phyloP scores from a whole-genome alignment of 495 filamentous ascomycete species.

The Podospora conica region DNA sequence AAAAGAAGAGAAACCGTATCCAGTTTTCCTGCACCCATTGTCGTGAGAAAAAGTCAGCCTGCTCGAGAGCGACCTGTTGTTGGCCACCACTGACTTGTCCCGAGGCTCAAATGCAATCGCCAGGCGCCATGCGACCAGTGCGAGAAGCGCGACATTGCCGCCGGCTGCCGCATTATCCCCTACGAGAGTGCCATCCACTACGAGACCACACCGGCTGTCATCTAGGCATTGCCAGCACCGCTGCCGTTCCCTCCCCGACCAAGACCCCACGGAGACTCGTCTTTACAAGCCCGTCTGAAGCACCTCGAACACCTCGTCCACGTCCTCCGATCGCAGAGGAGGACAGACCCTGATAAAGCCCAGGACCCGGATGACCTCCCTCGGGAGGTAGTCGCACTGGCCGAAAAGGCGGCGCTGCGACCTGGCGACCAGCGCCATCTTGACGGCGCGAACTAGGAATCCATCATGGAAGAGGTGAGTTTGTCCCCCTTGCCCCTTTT shows the following conservation, averaged over 20 bases:
- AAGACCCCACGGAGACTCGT: constrained; percentile 26
- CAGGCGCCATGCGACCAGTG: constrained; percentile 47
- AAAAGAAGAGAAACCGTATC: constrained; percentile 46
- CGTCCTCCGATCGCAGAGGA: constrained; percentile 36
- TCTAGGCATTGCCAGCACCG: not conserved
- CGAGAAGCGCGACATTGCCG: constrained; percentile 39
- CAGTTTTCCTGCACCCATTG: constrained; percentile 51
- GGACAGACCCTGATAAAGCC: constrained; percentile 11
- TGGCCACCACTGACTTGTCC: not conserved
- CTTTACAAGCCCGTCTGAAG: constrained; percentile 44
- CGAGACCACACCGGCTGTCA: constrained; percentile 21
- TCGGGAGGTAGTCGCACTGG: constrained; percentile 1
- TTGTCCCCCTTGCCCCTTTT: constrained; percentile 6
- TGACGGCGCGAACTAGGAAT: constrained; percentile 45
- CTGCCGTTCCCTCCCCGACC: not conserved
- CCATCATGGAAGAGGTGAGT: constrained; percentile 46
- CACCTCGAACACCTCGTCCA: constrained; percentile 49
- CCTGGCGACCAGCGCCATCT: constrained; percentile 43
- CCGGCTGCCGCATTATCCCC: constrained; percentile 38
- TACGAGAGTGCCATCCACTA: constrained; percentile 25
- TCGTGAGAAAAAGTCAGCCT: constrained; percentile 44
- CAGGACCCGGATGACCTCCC: constrained; percentile 5
- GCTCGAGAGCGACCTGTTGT: not conserved
- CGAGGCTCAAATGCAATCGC: constrained; percentile 49
- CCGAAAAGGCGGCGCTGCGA: constrained; percentile 24